Percentiles rank a stretch among this genome's conserved stretches.
Conservation (phyloP, 345 rosid species). For the Eucalyptus dawsonii region DNA sequence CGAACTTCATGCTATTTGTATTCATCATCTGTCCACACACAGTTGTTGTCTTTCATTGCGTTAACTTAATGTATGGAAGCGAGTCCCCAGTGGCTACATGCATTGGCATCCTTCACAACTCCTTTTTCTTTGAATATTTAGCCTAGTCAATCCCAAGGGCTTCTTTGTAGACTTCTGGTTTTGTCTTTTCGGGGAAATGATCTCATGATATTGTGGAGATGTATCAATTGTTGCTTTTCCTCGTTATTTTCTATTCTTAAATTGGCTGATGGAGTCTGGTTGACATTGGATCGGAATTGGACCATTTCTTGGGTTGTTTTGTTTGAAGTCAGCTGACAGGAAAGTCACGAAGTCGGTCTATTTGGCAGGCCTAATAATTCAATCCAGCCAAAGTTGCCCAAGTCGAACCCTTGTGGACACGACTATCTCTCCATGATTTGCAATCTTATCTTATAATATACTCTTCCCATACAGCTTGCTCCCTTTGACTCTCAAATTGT, state of each 20-base stretch:
- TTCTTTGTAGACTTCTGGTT: not conserved
- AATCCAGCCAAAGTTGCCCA: not conserved
- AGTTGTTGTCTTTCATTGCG: not conserved
- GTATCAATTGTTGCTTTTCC: not conserved
- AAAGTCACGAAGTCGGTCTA: not conserved
- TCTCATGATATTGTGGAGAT: not conserved
- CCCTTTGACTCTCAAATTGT: not conserved
- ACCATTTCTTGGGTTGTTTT: not conserved
- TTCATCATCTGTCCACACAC: not conserved
- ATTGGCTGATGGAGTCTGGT: not conserved
- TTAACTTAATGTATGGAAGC: not conserved
- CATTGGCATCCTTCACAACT: not conserved
- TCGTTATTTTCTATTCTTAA: not conserved
- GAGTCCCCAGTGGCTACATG: not conserved
- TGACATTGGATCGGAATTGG: not conserved
- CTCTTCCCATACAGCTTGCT: not conserved
- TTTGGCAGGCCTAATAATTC: not conserved
- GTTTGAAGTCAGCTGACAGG: not conserved
- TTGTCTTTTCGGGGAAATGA: not conserved
- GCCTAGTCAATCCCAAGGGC: not conserved
- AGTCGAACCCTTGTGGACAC: not conserved
- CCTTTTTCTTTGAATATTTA: not conserved
- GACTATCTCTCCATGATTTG: not conserved
- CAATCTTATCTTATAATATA: not conserved
- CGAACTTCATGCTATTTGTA: not conserved